Percentiles rank a stretch among this genome's conserved stretches.
Evolutionary conservation across 2,329 filamentous ascomycete genomes (phyloP).

Genomic region (Zasmidium cellare): DNA sequence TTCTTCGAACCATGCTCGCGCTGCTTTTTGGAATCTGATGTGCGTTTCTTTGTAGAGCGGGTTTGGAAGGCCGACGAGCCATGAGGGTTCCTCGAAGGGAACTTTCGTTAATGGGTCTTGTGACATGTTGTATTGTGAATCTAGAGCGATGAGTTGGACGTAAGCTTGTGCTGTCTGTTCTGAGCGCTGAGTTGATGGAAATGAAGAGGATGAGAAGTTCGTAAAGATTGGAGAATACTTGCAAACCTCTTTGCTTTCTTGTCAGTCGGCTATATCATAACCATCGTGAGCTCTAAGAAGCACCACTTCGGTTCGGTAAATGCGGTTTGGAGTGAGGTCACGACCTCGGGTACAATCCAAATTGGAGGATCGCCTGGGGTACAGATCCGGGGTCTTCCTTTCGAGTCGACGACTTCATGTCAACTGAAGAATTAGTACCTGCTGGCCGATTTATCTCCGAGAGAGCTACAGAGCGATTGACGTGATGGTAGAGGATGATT

Average conservation of each 20-base stretch:
- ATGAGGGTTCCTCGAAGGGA: slow-evolving; percentile 23
- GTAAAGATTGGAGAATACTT: no score
- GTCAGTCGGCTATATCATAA: background rate
- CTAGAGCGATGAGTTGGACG: background rate
- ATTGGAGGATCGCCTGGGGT: background rate
- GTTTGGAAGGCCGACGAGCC: slow-evolving; percentile 20
- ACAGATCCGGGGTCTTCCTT: background rate
- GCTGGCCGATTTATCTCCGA: no score
- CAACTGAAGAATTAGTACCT: background rate
- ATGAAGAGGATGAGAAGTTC: background rate
- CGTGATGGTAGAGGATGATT: no score
- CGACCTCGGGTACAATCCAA: background rate
- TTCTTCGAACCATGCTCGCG: slow-evolving; percentile 24
- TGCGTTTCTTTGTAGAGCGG: slow-evolving; percentile 24
- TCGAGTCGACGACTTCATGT: background rate
- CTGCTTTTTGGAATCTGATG: slow-evolving; percentile 21
- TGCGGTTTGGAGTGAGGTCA: background rate
- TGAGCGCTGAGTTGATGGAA: background rate
- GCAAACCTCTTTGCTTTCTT: background rate
- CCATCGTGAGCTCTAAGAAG: background rate
- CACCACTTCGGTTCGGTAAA: background rate
- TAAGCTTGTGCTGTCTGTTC: background rate
- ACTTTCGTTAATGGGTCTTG: slow-evolving; percentile 19
- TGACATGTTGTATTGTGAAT: slow-evolving; percentile 7
- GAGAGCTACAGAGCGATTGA: no score